Evolutionary conservation across 805 yeast species (phyloP), one percentile per base, ranked within the genome.

Genomic region (Barnettozyma vustinii): DNA sequence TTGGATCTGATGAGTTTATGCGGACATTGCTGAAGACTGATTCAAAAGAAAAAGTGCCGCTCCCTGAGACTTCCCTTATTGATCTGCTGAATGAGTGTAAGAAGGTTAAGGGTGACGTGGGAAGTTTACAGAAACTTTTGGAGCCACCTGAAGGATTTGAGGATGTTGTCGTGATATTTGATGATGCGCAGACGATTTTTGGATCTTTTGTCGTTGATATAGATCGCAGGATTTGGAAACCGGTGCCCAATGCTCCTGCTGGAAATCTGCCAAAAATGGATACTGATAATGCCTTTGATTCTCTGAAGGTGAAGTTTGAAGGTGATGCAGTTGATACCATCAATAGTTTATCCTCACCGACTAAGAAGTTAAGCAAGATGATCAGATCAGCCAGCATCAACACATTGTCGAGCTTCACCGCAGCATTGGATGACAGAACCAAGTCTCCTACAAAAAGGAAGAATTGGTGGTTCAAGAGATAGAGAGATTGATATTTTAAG

Each of bases 1-100:
- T 81, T 54, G 85, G 82, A 33, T 74, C 84, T 5, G 84, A 78
- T 51, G 80, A 81, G 21, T 79, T 82, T 60, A 69, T 81, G 44
- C 75, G 75, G 57, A 71, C 76, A 58, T 51, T 71, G 10, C 49
- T 72, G 27, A 56, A 55, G 9, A 60, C 66, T 1, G 52, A 53
- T 15, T 58, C 56, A 20, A 55, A 54, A 42, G 62, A 60, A 7
- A 37, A 50, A 25, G 58, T 61, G 2, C 57, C 46, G 44, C 47
- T 50, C 26, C 40, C 59, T 12, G 52, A 54, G 16, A 52, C 56
- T 4, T 57, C 61, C 0, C 40, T 61, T 40, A 50, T 50, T 23
- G 65, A 62, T 37, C 39, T 62, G 15, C 49, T 56, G n/a, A 27
- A 26, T 4, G 62, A 63, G 51, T 42, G 62, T 25, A 53, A 53